Base-by-base conservation (phyloP, 2,329 filamentous ascomycete species). In the Cladosporium sp. region DNA sequence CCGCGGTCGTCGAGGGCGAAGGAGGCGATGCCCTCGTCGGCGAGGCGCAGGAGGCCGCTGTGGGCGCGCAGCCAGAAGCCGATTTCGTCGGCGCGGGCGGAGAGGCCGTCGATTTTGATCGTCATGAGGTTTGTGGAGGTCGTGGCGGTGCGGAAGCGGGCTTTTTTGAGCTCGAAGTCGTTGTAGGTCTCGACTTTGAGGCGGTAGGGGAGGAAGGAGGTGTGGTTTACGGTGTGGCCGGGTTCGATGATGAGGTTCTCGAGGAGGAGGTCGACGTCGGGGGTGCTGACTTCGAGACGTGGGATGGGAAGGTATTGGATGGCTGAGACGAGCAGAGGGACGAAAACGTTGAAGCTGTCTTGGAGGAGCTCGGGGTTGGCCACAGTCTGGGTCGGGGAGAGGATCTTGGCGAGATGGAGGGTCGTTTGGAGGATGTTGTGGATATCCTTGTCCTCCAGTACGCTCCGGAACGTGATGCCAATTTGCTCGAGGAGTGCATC, bases 241-340 rank as follows among this genome's bases (percentile, higher is more conserved):
- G 92, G 92, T 65, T 96, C 89, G 32, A 97, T 77, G 55, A 97
- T 86, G 32, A 97, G 76, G 58, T 95, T 96, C 66, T 97, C 92
- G 2, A 97, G 74, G 1, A 97, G 74, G 4, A 97, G 79, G 61
- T 96, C 91, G 51, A 95, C 77, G 33, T 87, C 83, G 0, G 90
- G 91, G 3, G 85, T 86, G 0, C 88, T 86, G 4, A 96, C 76
- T 68, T 96, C 92, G n/a, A 96, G 71, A 4, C 92, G 85, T 0
- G 91, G 91, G 49, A 97, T 93, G 0, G 92, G 92, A 3, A 97
- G 74, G 69, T 89, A 90, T 66, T 96, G 90, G 32, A 97, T 77
- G 2, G 82, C 81, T 59, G 88, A 79, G 53, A 96, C 80, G 3
- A 90, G 64, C 10, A 89, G 73, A 0, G 92, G 92, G 4, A 93